Base-by-base conservation (phyloP, 2,329 filamentous ascomycete genomes). In the Fusarium floridanum region DNA sequence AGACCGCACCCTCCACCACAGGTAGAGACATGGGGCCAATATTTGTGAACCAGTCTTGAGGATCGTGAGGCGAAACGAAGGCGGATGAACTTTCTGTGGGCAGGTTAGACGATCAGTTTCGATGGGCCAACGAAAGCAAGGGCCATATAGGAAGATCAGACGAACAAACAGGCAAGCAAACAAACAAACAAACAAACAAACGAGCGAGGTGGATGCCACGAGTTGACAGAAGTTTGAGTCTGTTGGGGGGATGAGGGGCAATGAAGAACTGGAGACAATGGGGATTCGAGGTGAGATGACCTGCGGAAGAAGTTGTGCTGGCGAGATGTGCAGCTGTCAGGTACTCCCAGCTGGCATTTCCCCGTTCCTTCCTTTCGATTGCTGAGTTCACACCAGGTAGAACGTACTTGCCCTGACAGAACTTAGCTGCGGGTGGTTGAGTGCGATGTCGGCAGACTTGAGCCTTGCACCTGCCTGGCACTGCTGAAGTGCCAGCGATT, bases 11-110 rank as follows among this genome's bases (percentile, higher is more conserved):
- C 48, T 12, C 48, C 32, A 50, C 22, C n/a, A 6, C n/a, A 24
- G 61, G 37, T 12, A 45, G 45, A 63, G 64, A 57, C 64, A 72
- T 74, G 43, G 9, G n/a, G 3, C 27, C 17, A 24, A 22, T 17
- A 11, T 59, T 34, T 24, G n/a, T 3, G 22, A 4, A 11, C 24
- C 34, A 29, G 36, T 24, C 5, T 41, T 22, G 32, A 61, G 24
- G 24, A 45, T 24, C 20, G 22, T 20, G 14, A 22, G 22, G 32
- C 48, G 53, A 56, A 56, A 56, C 11, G 20, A 36, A 24, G 32
- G 32, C 20, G n/a, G 9, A 36, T 10, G 32, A 56, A 11, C n/a
- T 56, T 20, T 36, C 32, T 56, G 53, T 20, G n/a, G 11, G 2
- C n/a, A 36, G 32, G 53, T 34, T 36, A 34, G 32, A 24, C 1